phyloP scores from a whole-genome alignment of 2,329 filamentous ascomycete genomes.

The Pseudopyrenochaeta lycopersici region DNA sequence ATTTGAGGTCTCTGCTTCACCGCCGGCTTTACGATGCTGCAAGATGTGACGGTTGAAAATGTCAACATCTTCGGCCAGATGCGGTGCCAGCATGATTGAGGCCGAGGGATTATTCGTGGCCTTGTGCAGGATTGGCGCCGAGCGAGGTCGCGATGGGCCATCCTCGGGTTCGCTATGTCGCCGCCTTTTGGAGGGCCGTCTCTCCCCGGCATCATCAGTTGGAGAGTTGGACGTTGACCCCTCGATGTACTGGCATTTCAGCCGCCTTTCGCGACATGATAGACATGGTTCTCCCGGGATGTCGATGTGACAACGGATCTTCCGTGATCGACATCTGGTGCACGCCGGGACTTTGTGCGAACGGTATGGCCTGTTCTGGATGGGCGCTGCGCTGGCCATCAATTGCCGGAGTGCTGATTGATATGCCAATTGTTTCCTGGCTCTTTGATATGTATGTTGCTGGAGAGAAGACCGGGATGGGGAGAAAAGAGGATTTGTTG shows the following conservation, averaged over 20 bases:
- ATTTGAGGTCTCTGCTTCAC: conserved; percentile 45
- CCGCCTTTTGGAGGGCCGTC: conserved; percentile 35
- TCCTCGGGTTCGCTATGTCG: conserved; percentile 39
- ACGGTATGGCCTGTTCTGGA: conserved; percentile 52
- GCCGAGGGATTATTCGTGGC: conserved; percentile 44
- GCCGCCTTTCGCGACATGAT: conserved; percentile 48
- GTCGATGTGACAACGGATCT: conserved; percentile 53
- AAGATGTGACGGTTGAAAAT: conserved; percentile 52
- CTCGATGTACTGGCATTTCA: conserved; percentile 50
- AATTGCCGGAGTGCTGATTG: conserved; percentile 7
- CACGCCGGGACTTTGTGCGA: conserved; percentile 56
- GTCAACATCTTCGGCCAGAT: conserved; percentile 53
- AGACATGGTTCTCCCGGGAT: conserved; percentile 51
- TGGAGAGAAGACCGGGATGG: neutral
- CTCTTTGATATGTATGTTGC: neutral
- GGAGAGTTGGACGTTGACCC: conserved; percentile 30
- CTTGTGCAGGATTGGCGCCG: conserved; percentile 40
- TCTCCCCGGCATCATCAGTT: conserved; percentile 31
- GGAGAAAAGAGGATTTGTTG: conserved; percentile 1
- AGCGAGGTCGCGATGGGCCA: conserved; percentile 27
- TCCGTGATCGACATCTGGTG: conserved; percentile 51
- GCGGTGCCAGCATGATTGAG: conserved; percentile 51
- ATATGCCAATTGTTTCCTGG: neutral
- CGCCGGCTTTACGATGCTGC: conserved; percentile 35
- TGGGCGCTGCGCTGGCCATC: conserved; percentile 43